Percentiles rank a stretch among this genome's conserved stretches.
Conservation (phyloP, 257 asterid species). For the Rauvolfia tetraphylla region DNA sequence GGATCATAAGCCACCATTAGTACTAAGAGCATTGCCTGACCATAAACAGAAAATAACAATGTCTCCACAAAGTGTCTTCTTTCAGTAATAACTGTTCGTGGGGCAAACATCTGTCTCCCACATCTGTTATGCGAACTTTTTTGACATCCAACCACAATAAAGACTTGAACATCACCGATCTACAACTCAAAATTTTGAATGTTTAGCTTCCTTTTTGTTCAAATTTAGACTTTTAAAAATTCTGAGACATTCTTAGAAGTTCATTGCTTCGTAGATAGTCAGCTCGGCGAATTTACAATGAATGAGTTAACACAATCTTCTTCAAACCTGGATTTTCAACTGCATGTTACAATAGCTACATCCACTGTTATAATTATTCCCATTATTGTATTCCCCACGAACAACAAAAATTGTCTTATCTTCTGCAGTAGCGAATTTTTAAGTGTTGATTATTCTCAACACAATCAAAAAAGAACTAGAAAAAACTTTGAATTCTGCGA, state of each 20-base stretch:
- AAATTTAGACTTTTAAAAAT: background rate
- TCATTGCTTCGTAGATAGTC: background rate
- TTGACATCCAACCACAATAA: background rate
- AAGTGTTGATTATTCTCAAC: no score
- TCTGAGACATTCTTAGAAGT: background rate
- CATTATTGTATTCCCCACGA: rapidly evolving
- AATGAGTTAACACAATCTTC: background rate
- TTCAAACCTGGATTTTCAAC: background rate
- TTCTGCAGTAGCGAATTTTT: background rate
- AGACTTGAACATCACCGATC: background rate
- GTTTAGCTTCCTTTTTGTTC: background rate
- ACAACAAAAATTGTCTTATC: background rate
- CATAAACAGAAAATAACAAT: background rate
- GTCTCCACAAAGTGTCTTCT: no score
- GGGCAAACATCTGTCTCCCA: background rate
- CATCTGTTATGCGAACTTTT: background rate
- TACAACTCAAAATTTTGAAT: background rate
- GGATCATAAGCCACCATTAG: slow-evolving; percentile 29
- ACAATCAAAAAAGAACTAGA: background rate
- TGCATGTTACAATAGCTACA: background rate
- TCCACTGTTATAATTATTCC: background rate
- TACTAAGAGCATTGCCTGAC: background rate
- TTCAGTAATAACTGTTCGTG: background rate
- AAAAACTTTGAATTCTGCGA: background rate
- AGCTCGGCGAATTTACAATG: background rate